A percentile compares a stretch with the other conserved stretches of the same genome.
Evolutionary conservation across 495 filamentous ascomycete species (phyloP).

Genomic region (Penicillium desertorum): DNA sequence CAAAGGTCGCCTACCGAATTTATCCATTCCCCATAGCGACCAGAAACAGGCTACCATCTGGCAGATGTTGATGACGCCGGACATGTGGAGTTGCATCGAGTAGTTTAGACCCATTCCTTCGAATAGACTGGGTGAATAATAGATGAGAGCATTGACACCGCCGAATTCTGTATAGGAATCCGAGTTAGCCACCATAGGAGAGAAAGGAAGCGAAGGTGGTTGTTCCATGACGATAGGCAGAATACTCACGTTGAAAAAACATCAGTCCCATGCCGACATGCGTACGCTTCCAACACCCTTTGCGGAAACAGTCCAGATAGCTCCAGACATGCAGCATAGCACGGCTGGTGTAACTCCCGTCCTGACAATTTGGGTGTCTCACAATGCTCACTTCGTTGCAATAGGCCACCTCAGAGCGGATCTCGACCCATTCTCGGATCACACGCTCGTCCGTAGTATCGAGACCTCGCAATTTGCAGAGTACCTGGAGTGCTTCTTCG

Average conservation of each 20-base stretch:
- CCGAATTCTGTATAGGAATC: conserved; percentile 28
- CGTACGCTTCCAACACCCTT: conserved; percentile 46
- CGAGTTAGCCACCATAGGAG: neutral
- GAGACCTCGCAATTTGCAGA: conserved; percentile 62
- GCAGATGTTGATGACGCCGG: conserved; percentile 49
- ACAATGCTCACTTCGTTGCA: conserved; percentile 31
- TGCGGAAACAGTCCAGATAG: conserved; percentile 35
- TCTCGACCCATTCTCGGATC: conserved; percentile 41
- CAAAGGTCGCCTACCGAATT: conserved; percentile 33
- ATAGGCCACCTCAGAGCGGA: conserved; percentile 39
- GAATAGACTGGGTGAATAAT: conserved; percentile 51
- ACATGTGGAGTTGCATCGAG: conserved; percentile 48
- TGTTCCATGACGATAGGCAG: neutral
- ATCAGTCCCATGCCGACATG: conserved; percentile 44
- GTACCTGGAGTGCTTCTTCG: conserved; percentile 64
- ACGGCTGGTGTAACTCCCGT: conserved; percentile 14
- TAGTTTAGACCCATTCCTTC: conserved; percentile 46
- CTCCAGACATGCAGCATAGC: conserved; percentile 33
- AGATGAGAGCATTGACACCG: conserved; percentile 37
- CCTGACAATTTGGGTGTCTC: conserved; percentile 32
- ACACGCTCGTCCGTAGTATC: conserved; percentile 52
- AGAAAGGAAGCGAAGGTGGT: neutral
- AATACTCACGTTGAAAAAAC: conserved; percentile 42
- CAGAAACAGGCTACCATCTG: conserved; percentile 36
- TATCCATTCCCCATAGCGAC: conserved; percentile 34